Evolutionary conservation across 2,329 filamentous ascomycete species (phyloP).

Genomic region (Fusarium camptoceras): DNA sequence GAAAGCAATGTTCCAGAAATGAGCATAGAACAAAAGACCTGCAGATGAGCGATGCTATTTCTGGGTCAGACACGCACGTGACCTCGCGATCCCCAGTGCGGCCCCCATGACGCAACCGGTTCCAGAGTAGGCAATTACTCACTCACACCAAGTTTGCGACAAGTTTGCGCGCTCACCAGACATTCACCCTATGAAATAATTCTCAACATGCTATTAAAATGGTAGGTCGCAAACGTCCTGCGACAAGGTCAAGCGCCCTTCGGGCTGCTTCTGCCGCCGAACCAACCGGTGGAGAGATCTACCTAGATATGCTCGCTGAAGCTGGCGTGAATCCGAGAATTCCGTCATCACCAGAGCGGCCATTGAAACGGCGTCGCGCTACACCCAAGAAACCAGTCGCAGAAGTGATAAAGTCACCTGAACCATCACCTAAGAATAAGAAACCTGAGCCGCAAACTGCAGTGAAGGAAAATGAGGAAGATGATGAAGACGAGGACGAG

Average conservation of each 20-base stretch:
- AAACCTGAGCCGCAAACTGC: neutral
- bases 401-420: neutral
- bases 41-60: neutral
- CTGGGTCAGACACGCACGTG: constrained; percentile 17
- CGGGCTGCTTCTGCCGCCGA: constrained; percentile 22
- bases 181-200: neutral
- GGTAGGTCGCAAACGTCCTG: constrained; percentile 49
- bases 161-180: constrained; percentile 13
- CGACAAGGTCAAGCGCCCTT: constrained; percentile 40
- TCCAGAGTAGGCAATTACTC: constrained; percentile 23
- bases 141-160: constrained; percentile 31
- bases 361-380: constrained; percentile 55
- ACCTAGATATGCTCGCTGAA: constrained; percentile 62
- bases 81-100: constrained; percentile 30
- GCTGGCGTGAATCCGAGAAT: constrained; percentile 54
- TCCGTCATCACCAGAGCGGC: constrained; percentile 52
- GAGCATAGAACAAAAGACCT: neutral
- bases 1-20: neutral
- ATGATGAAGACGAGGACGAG: constrained; percentile 56
- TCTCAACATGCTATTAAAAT: constrained; percentile 40
- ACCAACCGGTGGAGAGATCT: constrained; percentile 55
- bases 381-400: constrained; percentile 21
- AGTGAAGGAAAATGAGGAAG: constrained; percentile 13
- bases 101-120: constrained; percentile 45
- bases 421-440: neutral